phyloP scores from a whole-genome alignment of 2,329 filamentous ascomycete species.

The Dactylellina parvicollis region DNA sequence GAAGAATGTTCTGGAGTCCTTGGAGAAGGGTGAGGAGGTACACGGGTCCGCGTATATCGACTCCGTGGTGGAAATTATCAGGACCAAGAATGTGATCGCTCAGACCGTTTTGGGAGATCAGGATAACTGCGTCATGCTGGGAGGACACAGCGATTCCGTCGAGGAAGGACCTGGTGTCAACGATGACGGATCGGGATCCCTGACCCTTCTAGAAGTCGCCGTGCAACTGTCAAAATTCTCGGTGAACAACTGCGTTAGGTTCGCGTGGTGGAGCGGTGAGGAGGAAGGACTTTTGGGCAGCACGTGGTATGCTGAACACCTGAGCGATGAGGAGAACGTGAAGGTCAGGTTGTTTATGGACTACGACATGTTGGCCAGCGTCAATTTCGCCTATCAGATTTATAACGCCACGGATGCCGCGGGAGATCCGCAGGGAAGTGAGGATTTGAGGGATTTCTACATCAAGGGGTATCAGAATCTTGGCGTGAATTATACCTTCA shows the following conservation, averaged over 20 bases:
- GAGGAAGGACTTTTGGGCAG: conserved; percentile 74
- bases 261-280: conserved; percentile 75
- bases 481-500: conserved; percentile 74
- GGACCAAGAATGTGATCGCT: conserved; percentile 71
- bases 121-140: conserved; percentile 73
- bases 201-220: conserved; percentile 71
- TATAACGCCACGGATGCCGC: conserved; percentile 77
- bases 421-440: conserved; percentile 73
- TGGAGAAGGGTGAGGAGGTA: conserved; percentile 63
- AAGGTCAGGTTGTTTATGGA: conserved; percentile 75
- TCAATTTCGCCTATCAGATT: conserved; percentile 74
- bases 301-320: conserved; percentile 69
- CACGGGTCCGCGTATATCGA: conserved; percentile 71
- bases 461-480: conserved; percentile 72
- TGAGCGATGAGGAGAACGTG: conserved; percentile 69
- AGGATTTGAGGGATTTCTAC: conserved; percentile 75
- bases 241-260: conserved; percentile 73
- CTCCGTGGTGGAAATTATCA: conserved; percentile 67
- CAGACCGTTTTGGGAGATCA: conserved; percentile 70
- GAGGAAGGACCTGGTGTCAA: conserved; percentile 69
- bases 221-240: conserved; percentile 68
- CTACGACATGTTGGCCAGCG: conserved; percentile 76
- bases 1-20: conserved; percentile 1
- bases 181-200: conserved; percentile 64
- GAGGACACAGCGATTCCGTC: conserved; percentile 73